Conservation (phyloP, 345 rosid species). For the Moricandia arvensis region DNA sequence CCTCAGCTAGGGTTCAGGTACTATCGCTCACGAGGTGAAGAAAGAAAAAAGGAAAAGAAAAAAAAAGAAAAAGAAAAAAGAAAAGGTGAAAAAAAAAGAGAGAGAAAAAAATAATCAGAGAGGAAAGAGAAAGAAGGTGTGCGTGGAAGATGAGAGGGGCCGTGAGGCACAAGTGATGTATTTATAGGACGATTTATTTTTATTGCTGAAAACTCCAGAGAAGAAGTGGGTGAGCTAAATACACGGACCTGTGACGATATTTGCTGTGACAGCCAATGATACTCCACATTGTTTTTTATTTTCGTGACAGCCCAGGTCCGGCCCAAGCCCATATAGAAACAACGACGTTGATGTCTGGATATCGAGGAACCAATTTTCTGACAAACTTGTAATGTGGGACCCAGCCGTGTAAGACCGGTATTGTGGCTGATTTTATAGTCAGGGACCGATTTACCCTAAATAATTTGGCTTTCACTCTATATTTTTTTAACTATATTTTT, state of each 20-base stretch:
- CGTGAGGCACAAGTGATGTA: constrained; percentile 35
- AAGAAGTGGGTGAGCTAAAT: constrained; percentile 10
- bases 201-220: constrained; percentile 12
- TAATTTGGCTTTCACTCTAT: too few species aligned
- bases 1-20: not conserved
- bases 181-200: constrained; percentile 30
- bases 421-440: not conserved
- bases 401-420: not conserved
- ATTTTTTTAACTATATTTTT: too few species aligned
- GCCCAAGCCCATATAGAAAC: constrained; percentile 8
- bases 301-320: not conserved
- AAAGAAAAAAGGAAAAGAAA: not conserved
- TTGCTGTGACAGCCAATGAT: constrained; percentile 22
- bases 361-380: constrained; percentile 3
- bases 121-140: constrained; percentile 37
- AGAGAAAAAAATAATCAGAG: constrained; percentile 27
- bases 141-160: constrained; percentile 34
- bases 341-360: not conserved
- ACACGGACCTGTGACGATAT: not conserved
- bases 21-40: not conserved
- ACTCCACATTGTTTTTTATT: not conserved
- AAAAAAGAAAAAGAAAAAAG: not conserved
- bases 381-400: constrained; percentile 15
- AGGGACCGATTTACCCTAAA: too few species aligned
- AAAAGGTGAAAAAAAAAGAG: constrained; percentile 4